A percentile compares a stretch with the other conserved stretches of the same genome.
Conservation (phyloP, 371 early-diverging fungal species). For the Mucor saturninus region DNA sequence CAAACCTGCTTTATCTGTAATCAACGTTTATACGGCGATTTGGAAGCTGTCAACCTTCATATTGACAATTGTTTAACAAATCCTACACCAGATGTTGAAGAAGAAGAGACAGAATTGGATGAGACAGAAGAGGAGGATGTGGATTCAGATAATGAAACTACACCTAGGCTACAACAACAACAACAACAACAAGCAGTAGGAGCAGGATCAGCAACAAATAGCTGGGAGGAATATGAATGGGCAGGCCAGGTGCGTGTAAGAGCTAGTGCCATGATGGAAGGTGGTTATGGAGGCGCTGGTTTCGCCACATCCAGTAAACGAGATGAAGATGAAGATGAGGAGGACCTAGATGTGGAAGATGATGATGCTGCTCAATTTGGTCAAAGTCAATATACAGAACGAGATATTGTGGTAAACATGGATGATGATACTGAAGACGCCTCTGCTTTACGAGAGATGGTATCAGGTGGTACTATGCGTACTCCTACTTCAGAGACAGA, state of each 20-base stretch:
- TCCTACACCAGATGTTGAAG: constrained; percentile 11
- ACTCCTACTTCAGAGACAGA: constrained; percentile 23
- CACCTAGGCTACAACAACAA: not conserved
- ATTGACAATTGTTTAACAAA: constrained; percentile 71
- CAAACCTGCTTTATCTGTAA: constrained; percentile 80
- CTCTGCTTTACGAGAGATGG: constrained; percentile 54
- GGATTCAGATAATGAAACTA: constrained; percentile 3
- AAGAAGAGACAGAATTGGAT: not conserved
- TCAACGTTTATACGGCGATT: constrained; percentile 59
- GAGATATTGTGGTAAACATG: constrained; percentile 56
- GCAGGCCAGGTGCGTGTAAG: constrained; percentile 84
- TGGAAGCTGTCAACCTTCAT: constrained; percentile 68
- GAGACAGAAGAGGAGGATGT: not conserved
- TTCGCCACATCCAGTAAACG: constrained; percentile 56
- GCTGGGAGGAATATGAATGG: constrained; percentile 85
- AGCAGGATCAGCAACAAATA: constrained; percentile 3
- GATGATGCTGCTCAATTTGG: constrained; percentile 80
- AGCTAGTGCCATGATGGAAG: constrained; percentile 83
- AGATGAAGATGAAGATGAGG: constrained; percentile 66
- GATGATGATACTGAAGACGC: constrained; percentile 58
- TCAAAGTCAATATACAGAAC: constrained; percentile 72
- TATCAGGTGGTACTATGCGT: constrained; percentile 35
- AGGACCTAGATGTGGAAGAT: constrained; percentile 81
- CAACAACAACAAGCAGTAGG: not conserved
- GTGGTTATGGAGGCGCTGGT: constrained; percentile 70